A percentile compares a stretch with the other conserved stretches of the same genome.
Evolutionary conservation across 2,329 filamentous ascomycete species (phyloP).

Genomic region (Furcasterigmium sp.): DNA sequence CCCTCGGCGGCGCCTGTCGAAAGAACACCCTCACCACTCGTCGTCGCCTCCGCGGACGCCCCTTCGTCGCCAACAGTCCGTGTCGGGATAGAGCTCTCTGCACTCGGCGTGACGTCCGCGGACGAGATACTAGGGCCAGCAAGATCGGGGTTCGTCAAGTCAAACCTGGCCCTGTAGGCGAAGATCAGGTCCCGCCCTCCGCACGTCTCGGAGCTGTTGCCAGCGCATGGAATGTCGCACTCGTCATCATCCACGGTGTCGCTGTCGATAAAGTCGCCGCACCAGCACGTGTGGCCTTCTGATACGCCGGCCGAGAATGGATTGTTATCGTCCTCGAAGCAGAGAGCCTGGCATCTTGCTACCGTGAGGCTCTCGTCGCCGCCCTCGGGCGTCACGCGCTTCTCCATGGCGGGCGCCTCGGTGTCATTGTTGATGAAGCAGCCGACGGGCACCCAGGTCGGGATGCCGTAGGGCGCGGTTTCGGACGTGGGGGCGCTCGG

Average conservation of each 20-base stretch:
- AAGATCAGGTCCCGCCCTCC: conserved; percentile 25
- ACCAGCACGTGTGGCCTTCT: conserved; percentile 31
- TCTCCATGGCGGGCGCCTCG: conserved; percentile 20
- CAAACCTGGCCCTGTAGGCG: too few species aligned
- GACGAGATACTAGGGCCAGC: too few species aligned
- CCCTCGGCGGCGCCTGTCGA: too few species aligned
- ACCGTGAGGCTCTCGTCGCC: conserved; percentile 22
- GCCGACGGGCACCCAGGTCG: conserved; percentile 21
- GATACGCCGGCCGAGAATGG: not conserved
- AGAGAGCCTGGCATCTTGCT: conserved; percentile 26
- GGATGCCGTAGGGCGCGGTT: not conserved
- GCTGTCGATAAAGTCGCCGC: conserved; percentile 30
- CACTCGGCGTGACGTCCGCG: too few species aligned
- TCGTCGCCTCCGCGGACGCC: too few species aligned
- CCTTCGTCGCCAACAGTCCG: too few species aligned
- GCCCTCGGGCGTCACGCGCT: conserved; percentile 19
- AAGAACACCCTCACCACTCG: too few species aligned
- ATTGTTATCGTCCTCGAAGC: conserved; percentile 14
- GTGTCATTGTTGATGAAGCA: conserved; percentile 31
- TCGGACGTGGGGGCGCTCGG: conserved; percentile 3
- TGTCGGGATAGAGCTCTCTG: too few species aligned
- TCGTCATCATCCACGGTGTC: conserved; percentile 24
- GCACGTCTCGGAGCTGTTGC: conserved; percentile 32
- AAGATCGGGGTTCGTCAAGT: too few species aligned
- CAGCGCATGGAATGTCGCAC: conserved; percentile 36